Evolutionary conservation across 2,329 filamentous ascomycete species (phyloP).

Genomic region (Nemania sp.): DNA sequence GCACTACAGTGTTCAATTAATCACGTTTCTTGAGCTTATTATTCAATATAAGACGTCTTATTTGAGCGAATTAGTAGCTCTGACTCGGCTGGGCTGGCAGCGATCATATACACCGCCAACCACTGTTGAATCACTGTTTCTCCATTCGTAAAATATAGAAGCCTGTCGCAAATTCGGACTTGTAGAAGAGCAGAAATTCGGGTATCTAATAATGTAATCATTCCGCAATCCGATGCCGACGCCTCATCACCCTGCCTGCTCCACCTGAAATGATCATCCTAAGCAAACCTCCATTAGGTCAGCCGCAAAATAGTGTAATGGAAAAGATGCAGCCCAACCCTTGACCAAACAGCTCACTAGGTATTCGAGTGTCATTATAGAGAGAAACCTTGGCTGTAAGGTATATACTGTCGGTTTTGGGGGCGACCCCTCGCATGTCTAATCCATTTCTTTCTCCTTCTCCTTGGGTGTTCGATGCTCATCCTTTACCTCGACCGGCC

Average conservation of each 20-base stretch:
- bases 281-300: background rate
- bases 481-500: constrained; percentile 48
- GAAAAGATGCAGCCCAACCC: constrained; percentile 10
- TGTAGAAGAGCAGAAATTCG: constrained; percentile 27
- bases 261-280: constrained; percentile 11
- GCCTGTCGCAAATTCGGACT: constrained; percentile 1
- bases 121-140: background rate
- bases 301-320: constrained; percentile 13
- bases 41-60: background rate
- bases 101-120: background rate
- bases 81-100: constrained; percentile 1
- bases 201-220: constrained; percentile 41
- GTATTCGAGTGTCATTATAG: constrained; percentile 3
- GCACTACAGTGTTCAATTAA: background rate
- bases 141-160: constrained; percentile 1
- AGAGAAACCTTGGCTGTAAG: background rate
- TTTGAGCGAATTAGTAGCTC: background rate
- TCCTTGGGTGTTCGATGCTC: constrained; percentile 41
- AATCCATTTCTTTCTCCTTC: constrained; percentile 38
- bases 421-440: constrained; percentile 1
- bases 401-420: constrained; percentile 1
- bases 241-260: constrained; percentile 25
- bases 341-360: background rate
- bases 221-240: constrained; percentile 30
- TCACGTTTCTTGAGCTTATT: background rate